Evolutionary conservation across 805 yeast genomes (phyloP), one percentile per base, ranked within the genome.

Genomic region (Pichia cabralensis): DNA sequence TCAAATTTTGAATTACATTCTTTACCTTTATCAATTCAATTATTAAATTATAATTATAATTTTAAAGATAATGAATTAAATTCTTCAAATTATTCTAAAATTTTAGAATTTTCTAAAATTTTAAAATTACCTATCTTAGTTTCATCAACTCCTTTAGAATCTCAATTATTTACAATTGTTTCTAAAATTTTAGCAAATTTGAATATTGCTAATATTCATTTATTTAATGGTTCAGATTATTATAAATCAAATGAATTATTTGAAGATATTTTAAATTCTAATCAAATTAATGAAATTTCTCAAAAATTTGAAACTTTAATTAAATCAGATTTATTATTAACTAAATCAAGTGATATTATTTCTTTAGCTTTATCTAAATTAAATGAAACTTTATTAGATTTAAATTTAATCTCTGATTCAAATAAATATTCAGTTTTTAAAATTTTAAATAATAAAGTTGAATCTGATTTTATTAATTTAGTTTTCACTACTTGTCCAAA

Each of bases 211-310:
- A 67, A 79, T 11, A 53, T 85, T 36, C 77, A 82, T 56, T 64
- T 84, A 42, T 84, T 79, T 53, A 96, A 88, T 55, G 96, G 96
- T 22, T 65, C 81, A 11, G 68, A 75, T 33, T 76, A 72, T 38
- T 52, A 71, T 39, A 72, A 70, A 42, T 67, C 71, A 35, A 65
- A 58, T 54, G 61, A 69, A 44, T 68, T 64, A 38, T 62, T 65
- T 42, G 48, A 60, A n/a, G 57, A 64, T 35, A 64, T 67, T 35
- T 50, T 66, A 37, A 54, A 71, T 7, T 55, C 67, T n/a, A 64
- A 58, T 11, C 55, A 65, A 12, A 45, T 74, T 33, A 60, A 64
- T 28, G 39, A 48, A 8, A 48, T 62, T 34, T 65, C 65, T 48
- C 52, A 55, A 31, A 47, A 59, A 27, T 58, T 76, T 45, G 50